A percentile compares a stretch with the other conserved stretches of the same genome.
Conservation (phyloP, 805 yeast genomes). For the Scheffersomyces spartinae region DNA sequence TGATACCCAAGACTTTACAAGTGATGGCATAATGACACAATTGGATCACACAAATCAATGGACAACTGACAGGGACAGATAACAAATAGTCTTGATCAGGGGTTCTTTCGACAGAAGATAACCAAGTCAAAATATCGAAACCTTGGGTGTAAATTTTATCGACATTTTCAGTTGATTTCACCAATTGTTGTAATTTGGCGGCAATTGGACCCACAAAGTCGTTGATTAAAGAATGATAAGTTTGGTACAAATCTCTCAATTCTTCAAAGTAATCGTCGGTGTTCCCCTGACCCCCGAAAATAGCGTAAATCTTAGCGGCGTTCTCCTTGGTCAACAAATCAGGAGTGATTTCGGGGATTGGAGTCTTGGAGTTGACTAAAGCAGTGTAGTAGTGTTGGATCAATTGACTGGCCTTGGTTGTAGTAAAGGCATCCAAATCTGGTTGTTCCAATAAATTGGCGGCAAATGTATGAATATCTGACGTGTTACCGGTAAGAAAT, state of each 20-base stretch:
- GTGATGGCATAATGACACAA: conserved; percentile 87
- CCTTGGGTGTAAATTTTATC: conserved; percentile 91
- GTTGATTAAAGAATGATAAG: conserved; percentile 63
- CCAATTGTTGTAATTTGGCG: conserved; percentile 51
- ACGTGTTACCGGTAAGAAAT: conserved; percentile 46
- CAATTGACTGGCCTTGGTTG: conserved; percentile 58
- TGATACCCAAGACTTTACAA: conserved; percentile 68
- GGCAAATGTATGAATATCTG: conserved; percentile 85
- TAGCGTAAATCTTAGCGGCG: conserved; percentile 57
- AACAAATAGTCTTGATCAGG: conserved; percentile 85
- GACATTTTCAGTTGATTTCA: conserved; percentile 62
- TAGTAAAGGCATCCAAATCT: conserved; percentile 52
- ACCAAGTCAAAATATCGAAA: conserved; percentile 80
- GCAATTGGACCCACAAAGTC: conserved; percentile 67
- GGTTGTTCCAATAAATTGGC: conserved; percentile 47
- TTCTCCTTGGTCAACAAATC: conserved; percentile 37
- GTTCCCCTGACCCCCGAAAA: conserved; percentile 99
- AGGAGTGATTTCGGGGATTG: conserved; percentile 8
- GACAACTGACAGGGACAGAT: conserved; percentile 90
- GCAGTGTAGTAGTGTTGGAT: conserved; percentile 65
- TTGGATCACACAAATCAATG: conserved; percentile 94
- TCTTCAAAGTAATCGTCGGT: conserved; percentile 97
- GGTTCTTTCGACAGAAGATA: conserved; percentile 69
- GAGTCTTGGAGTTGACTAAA: conserved; percentile 15
- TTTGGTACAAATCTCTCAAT: conserved; percentile 70